phyloP scores from a whole-genome alignment of 768 basidiomycete species.

The Leccinum subtestaceum region DNA sequence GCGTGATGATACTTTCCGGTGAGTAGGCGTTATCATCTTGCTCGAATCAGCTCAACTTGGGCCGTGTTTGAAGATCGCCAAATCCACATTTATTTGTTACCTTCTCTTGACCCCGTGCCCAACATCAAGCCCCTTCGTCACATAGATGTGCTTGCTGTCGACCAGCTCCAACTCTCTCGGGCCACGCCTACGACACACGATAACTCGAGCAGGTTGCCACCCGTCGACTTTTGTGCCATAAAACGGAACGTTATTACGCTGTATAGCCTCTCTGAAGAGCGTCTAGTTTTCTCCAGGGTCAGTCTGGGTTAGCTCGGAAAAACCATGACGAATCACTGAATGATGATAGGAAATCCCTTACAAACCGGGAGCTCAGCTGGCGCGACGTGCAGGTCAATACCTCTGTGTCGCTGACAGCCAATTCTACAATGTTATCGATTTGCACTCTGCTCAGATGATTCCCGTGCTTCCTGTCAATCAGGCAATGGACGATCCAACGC shows the following conservation, averaged over 20 bases:
- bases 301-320: constrained; percentile 2
- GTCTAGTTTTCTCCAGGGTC: constrained; percentile 61
- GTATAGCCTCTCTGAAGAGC: constrained; percentile 61
- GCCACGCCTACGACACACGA: constrained; percentile 43
- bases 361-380: constrained; percentile 53
- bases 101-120: constrained; percentile 69
- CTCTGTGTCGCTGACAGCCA: constrained; percentile 75
- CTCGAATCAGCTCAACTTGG: constrained; percentile 1
- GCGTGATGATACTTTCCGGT: constrained; percentile 75
- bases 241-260: constrained; percentile 64
- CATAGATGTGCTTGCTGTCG: constrained; percentile 77
- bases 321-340: background rate
- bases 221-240: constrained; percentile 70
- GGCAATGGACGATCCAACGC: constrained; percentile 40
- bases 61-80: constrained; percentile 44
- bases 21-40: constrained; percentile 29
- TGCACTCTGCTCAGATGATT: constrained; percentile 65
- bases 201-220: constrained; percentile 39
- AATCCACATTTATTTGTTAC: constrained; percentile 77
- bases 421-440: constrained; percentile 75
- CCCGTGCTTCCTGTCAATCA: constrained; percentile 81
- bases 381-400: constrained; percentile 56
- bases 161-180: constrained; percentile 66
- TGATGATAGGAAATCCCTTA: constrained; percentile 65
- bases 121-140: constrained; percentile 78